Evolutionary conservation across 345 rosid genomes (phyloP), one percentile per base, ranked within the genome.

Genomic region (Gynandropsis gynandra): DNA sequence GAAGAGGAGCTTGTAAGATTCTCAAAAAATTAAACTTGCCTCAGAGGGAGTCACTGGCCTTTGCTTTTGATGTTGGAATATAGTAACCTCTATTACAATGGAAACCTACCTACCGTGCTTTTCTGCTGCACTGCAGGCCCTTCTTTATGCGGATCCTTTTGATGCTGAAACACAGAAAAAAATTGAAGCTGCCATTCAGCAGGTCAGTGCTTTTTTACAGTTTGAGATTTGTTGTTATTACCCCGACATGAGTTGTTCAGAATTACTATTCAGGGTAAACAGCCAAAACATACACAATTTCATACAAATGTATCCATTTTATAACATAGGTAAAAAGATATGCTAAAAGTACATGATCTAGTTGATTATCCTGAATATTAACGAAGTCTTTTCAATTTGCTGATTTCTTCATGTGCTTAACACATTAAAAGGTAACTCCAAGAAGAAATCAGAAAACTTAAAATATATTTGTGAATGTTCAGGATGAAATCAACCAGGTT

Each of bases 101-200:
- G 42, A 46, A 18, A 21, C 39, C 19, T 52, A 48, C 58, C 49
- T 36, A 37, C 43, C 39, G 48, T 7, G 18, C 36, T 58, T 37
- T 19, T 43, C 19, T 43, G 56, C 18, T 27, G 17, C 16, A 5
- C 35, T 18, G 20, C 60, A 87, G 98, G 97, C 88, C 34, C 97
- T 92, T 62, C 81, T 83, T 33, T 42, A 80, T 61, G 98, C 98
- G 13, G 98, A 92, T 78, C 98, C 98, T 59, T 87, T 92, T 73
- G 97, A 87, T 53, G 85, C 85, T 55, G 98, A 92, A 66, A 88
- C 97, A 49, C 98, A 92, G 59, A 87, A 62, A 80, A 92, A 87
- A 78, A 87, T 92, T 19, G 98, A 92, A 83, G 98, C 89, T 64
- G 85, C 95, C 63, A 92, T 92, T 68, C 87, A 77, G 6, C 98